Evolutionary conservation across 768 basidiomycete species (phyloP).

Genomic region (Trametes elegans): DNA sequence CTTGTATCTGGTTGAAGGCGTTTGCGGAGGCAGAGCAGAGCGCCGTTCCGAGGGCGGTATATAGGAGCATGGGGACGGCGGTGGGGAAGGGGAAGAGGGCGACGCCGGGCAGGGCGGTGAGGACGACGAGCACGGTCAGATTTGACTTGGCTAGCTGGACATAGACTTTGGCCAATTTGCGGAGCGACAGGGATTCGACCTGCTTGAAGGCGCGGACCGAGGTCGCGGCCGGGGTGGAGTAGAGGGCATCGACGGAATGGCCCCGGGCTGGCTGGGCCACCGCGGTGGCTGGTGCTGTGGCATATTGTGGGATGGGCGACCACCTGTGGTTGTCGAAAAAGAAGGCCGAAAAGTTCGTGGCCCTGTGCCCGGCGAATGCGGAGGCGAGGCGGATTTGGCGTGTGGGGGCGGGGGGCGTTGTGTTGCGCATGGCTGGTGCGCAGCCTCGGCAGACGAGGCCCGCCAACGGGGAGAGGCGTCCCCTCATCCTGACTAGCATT

Average conservation of each 20-base stretch:
- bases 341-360: slow-evolving; percentile 47
- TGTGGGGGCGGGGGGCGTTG: slow-evolving; percentile 1
- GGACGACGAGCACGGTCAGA: slow-evolving; percentile 78
- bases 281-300: background rate
- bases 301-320: slow-evolving; percentile 24
- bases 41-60: slow-evolving; percentile 85
- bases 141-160: slow-evolving; percentile 81
- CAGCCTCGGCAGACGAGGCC: slow-evolving; percentile 14
- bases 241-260: slow-evolving; percentile 17
- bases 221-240: slow-evolving; percentile 15
- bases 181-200: slow-evolving; percentile 42
- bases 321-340: slow-evolving; percentile 65
- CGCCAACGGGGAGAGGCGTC: background rate
- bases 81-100: slow-evolving; percentile 89
- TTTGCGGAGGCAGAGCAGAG: slow-evolving; percentile 94
- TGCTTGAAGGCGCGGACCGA: slow-evolving; percentile 23
- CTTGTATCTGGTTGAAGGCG: slow-evolving; percentile 91
- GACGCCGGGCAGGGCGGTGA: slow-evolving; percentile 90
- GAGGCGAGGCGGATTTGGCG: slow-evolving; percentile 15
- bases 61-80: slow-evolving; percentile 78
- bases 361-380: slow-evolving; percentile 14
- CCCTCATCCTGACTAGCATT: background rate
- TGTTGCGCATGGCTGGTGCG: slow-evolving; percentile 6
- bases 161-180: slow-evolving; percentile 63
- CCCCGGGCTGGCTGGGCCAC: slow-evolving; percentile 6